Evolutionary conservation across 2,329 filamentous ascomycete genomes (phyloP).

Genomic region (Aspergillus alliaceus): DNA sequence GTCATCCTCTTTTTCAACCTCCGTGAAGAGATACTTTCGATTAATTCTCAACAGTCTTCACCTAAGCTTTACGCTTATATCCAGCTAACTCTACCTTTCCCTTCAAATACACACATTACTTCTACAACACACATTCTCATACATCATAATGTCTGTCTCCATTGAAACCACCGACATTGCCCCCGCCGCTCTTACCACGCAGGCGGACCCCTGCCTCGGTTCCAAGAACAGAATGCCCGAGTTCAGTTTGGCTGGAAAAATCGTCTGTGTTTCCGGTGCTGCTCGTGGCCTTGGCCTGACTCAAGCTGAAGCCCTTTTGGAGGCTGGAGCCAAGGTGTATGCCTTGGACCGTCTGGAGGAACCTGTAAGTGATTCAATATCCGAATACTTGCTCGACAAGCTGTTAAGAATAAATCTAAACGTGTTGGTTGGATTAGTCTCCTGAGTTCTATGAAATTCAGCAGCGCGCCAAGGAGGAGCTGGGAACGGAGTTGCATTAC

Average conservation of each 20-base stretch:
- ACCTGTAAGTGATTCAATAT: slow-evolving; percentile 27
- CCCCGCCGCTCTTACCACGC: slow-evolving; percentile 26
- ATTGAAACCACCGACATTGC: slow-evolving; percentile 30
- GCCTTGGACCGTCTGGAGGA: slow-evolving; percentile 45
- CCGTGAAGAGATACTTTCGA: background rate
- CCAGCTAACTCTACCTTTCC: background rate
- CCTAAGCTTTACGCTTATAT: background rate
- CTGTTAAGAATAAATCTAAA: background rate
- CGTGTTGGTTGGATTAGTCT: slow-evolving; percentile 31
- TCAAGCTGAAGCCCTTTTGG: slow-evolving; percentile 70
- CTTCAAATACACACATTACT: background rate
- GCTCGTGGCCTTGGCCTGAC: slow-evolving; percentile 72
- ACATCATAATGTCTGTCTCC: slow-evolving; percentile 32
- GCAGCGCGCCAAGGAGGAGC: slow-evolving; percentile 60
- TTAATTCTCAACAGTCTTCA: background rate
- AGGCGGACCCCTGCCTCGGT: slow-evolving; percentile 31
- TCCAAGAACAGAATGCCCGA: slow-evolving; percentile 59
- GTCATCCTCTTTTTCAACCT: background rate
- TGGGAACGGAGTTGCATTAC: slow-evolving; percentile 71
- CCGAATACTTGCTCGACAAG: background rate
- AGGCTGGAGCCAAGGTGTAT: slow-evolving; percentile 67
- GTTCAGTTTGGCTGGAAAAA: slow-evolving; percentile 71
- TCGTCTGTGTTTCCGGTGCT: slow-evolving; percentile 70
- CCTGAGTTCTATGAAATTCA: slow-evolving; percentile 66
- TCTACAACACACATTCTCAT: background rate